A percentile compares a stretch with the other conserved stretches of the same genome.
Evolutionary conservation across 202 grass and related monocot species (phyloP).

Genomic region (Schoenoplectus tabernaemontani): DNA sequence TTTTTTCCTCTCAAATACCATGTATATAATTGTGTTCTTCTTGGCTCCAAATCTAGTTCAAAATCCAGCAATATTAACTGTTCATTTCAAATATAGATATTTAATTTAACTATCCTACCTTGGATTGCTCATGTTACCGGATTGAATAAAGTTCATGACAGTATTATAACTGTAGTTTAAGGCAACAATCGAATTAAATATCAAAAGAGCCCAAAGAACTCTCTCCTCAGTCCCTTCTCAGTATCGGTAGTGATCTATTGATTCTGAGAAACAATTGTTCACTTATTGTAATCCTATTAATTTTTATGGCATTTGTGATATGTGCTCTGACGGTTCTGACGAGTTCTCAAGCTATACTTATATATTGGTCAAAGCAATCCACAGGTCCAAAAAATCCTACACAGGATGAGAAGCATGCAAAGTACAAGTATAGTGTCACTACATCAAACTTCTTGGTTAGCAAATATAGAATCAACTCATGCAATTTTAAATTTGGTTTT

Average conservation of each 20-base stretch:
- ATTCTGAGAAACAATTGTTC: neutral
- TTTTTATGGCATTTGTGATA: conserved; percentile 60
- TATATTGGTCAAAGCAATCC: conserved; percentile 54
- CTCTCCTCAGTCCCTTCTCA: neutral
- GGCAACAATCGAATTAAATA: neutral
- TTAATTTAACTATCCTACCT: neutral
- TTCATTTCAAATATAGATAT: neutral
- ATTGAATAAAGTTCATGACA: neutral
- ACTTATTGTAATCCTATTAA: neutral
- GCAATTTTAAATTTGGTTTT: neutral
- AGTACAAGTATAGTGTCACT: conserved; percentile 94
- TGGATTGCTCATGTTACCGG: neutral
- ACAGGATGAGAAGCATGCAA: conserved; percentile 52
- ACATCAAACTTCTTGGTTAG: conserved; percentile 92
- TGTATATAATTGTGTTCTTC: neutral
- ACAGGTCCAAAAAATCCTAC: neutral
- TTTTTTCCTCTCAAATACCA: neutral
- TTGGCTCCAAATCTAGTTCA: neutral
- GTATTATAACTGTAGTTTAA: neutral
- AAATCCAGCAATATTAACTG: neutral
- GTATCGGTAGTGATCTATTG: neutral
- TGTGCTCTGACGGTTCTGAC: conserved; percentile 77
- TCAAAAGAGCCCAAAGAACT: neutral
- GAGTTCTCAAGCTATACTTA: conserved; percentile 95
- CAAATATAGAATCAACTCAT: conserved; percentile 12